Conservation (phyloP, 2,329 filamentous ascomycete species). For the Neoarthrinium moseri region DNA sequence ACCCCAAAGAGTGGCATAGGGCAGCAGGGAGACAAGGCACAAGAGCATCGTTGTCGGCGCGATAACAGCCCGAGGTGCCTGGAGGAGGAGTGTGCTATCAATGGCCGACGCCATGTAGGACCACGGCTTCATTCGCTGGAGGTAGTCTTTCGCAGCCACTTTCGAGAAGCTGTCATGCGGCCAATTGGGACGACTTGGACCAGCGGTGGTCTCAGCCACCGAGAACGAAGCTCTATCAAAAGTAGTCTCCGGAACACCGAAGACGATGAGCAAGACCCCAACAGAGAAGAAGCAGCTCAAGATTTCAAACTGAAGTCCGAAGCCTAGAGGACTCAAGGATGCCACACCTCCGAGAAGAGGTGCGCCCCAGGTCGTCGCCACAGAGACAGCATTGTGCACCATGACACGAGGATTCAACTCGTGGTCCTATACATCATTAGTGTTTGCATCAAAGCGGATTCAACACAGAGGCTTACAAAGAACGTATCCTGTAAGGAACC, state of each 20-base stretch:
- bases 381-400: slow-evolving; percentile 41
- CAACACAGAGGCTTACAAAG: slow-evolving; percentile 41
- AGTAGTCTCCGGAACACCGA: slow-evolving; percentile 51
- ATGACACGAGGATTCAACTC: slow-evolving; percentile 45
- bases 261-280: slow-evolving; percentile 43
- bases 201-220: slow-evolving; percentile 14
- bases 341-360: slow-evolving; percentile 53
- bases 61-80: slow-evolving; percentile 44
- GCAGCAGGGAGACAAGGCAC: slow-evolving; percentile 42
- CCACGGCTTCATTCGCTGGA: slow-evolving; percentile 36
- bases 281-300: slow-evolving; percentile 47
- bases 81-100: slow-evolving; percentile 33
- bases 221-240: slow-evolving; percentile 42
- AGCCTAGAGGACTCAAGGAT: slow-evolving; percentile 37
- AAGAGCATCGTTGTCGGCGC: slow-evolving; percentile 50
- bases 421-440: slow-evolving; percentile 46
- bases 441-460: neutral
- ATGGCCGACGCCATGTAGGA: slow-evolving; percentile 32
- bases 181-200: slow-evolving; percentile 18
- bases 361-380: slow-evolving; percentile 50
- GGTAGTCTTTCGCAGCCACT: slow-evolving; percentile 33
- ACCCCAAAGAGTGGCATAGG: slow-evolving; percentile 46
- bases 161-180: slow-evolving; percentile 26
- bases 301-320: slow-evolving; percentile 50
- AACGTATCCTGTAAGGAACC: slow-evolving; percentile 56